Evolutionary conservation across 2,329 filamentous ascomycete species (phyloP), one percentile per base, ranked within the genome.

Genomic region (Aureobasidium uvarum): DNA sequence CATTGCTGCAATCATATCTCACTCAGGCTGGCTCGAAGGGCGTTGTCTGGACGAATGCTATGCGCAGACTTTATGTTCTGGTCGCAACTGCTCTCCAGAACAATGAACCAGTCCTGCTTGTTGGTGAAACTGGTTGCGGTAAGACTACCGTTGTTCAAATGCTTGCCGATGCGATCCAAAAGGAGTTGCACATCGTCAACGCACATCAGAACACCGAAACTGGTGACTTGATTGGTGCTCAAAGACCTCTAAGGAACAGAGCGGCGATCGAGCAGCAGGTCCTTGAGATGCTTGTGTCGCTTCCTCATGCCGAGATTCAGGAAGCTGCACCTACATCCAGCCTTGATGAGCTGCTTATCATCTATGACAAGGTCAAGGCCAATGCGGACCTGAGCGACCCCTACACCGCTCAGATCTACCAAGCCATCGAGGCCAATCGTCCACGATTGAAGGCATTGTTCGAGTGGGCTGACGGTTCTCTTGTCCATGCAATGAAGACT

Each of bases 141-240:
- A 99, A 99, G 79, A 99, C 95, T 0, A 97, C 94, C 2, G 90
- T 99, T 7, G 96, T 92, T 70, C 95, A 99, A 75, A 84, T 96
- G 74, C 84, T 98, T 62, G 92, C 95, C 3, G 89, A 96, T 72
- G 89, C 91, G 4, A 84, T 91, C 68, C 81, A 83, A 18, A 92
- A 89, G 71, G 81, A 90, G 68, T 80, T 99, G 45, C 88, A 93
- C 70, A 95, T 94, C 70, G 89, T 99, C 72, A 99, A 99, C 74
- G 95, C 96, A 2, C 96, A 99, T 77, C 94, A 98, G 71, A 99
- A 99, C 70, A 93, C 95, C 0, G 96, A 99, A 76, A 98, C 96
- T 0, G 94, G 95, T 18, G 95, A 99, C 76, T 82, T 99, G 13
- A 98, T 99, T 69, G 95, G 95, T 69, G 95, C 95, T 3, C 95